Percentiles rank a stretch among this genome's conserved stretches.
These are phyloP conservation scores for Graphilbum fragrans DNA, from an alignment of 2,329 filamentous ascomycete species.

Conservation along the genomic window DNA sequence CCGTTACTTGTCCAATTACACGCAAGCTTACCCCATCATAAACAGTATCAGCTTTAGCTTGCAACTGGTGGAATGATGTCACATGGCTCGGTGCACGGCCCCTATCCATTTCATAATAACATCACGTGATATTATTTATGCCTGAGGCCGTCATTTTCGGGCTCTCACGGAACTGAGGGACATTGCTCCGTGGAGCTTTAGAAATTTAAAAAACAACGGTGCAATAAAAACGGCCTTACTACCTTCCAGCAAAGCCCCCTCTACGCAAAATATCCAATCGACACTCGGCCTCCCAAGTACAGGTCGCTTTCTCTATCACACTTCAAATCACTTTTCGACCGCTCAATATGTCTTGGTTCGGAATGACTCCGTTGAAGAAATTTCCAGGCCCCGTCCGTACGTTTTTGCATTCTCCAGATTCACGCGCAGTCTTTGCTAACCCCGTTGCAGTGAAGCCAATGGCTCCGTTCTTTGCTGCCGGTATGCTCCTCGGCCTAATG, in stretches of 20 bases:
- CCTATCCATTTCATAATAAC: too few relatives aligned
- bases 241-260: too few relatives aligned
- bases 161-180: neutral
- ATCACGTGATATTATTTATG: neutral
- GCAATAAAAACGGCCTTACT: too few relatives aligned
- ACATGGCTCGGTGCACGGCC: too few relatives aligned
- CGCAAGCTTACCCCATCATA: too few relatives aligned
- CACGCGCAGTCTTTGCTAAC: conserved; percentile 14
- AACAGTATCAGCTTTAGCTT: too few relatives aligned
- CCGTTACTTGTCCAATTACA: too few relatives aligned
- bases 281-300: too few relatives aligned
- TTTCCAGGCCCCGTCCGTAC: conserved; percentile 67
- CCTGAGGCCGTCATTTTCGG: neutral
- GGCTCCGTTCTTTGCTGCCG: conserved; percentile 87
- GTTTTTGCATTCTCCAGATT: conserved; percentile 30
- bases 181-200: too few relatives aligned
- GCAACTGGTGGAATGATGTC: neutral
- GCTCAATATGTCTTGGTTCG: conserved; percentile 63
- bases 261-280: too few relatives aligned
- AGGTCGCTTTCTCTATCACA: conserved; percentile 4
- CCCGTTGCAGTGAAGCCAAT: conserved; percentile 63
- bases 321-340: conserved; percentile 3
- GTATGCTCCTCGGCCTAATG: conserved; percentile 43
- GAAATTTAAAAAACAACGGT: neutral
- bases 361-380: conserved; percentile 57